Evolutionary conservation across 2,329 filamentous ascomycete species (phyloP), one percentile per base, ranked within the genome.

Genomic region (Neurospora crassa): DNA sequence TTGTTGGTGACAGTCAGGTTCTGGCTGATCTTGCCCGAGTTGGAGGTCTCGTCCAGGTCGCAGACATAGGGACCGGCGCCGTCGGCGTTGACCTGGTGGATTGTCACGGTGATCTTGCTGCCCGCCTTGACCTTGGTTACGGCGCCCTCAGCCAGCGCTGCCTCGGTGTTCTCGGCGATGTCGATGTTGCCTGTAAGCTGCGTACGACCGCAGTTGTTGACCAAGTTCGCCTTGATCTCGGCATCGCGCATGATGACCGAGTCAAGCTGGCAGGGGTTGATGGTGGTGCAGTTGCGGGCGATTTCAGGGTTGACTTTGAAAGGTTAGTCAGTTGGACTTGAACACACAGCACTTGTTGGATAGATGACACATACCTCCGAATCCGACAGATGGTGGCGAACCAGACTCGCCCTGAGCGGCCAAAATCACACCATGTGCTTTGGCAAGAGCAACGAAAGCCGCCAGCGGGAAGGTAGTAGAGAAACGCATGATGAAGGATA

Each of bases 251-350:
- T 91, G 76, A 90, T 84, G 70, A 88, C 90, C 12, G 88, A 83
- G 71, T 91, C 89, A 74, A 88, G 86, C 76, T 91, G 88, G 82
- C 89, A 91, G 24, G 89, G 89, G 78, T 84, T 88, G 81, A 90
- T 88, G 70, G 82, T 81, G 18, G 87, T 89, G 79, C 89, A 90
- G 78, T 90, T 89, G 73, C 89, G 85, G 40, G 89, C 86, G 75
- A 89, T 83, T 71, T 79, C 79, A 53, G 83, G 79, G 75, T 87
- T 84, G 72, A 90, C 84, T 85, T 18, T 12, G 24, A 67, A 1
- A 12, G 11, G 7, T 37, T 37, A 3, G 11, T 63, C 12, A 11
- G 34, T 5, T 2, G 24, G 11, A 20, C 11, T 24, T 11, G 37
- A 59, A 16, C 67, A 37, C n/a, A 68, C 74, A n/a, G n/a, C 20